Base-by-base conservation (phyloP, 441 rosid genomes). In the Adansonia rubrostipa region DNA sequence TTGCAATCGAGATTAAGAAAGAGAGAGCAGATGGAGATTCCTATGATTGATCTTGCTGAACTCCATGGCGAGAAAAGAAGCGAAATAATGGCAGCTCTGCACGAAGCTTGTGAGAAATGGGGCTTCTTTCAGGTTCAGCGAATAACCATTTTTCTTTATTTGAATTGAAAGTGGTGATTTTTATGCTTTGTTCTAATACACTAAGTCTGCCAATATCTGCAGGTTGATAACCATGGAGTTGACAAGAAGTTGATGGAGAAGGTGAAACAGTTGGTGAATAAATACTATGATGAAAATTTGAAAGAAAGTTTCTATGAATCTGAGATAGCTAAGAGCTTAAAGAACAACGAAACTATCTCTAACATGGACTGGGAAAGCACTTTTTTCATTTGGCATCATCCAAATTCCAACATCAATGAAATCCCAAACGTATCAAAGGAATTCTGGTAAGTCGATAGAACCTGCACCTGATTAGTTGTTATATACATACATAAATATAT, bases 41-140 rank as follows among this genome's bases (percentile, higher is more conserved):
- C 95, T 8, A 71, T 87, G 68, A 88, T 95, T 28, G 89, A 92
- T 87, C 84, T 93, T 58, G 81, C 84, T 65, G 88, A 91, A 57
- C 83, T 93, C 51, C 83, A 88, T 65, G 94, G 98, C 6, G 88
- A 89, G 75, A 88, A 86, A 58, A 87, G 87, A 82, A 81, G 82
- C 87, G 79, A 89, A 75, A 88, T 91, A n/a, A 84, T 92, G 93
- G 88, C 92, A 11, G 81, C 78, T 77, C 93, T 95, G 68, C 88
- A 90, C 56, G 89, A 92, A 79, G 95, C 96, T 73, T 93, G 98
- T 75, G 94, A 91, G 85, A 86, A 93, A 80, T 93, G 98, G 98
- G 97, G 98, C 42, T 95, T 86, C 89, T 93, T 93, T 85, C 89
- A 85, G 98, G 98, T 95, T 78, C 56, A 57, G 17, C 48, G 20